Conservation (phyloP, 2,329 filamentous ascomycete genomes). For the Chaetomium globosum region DNA sequence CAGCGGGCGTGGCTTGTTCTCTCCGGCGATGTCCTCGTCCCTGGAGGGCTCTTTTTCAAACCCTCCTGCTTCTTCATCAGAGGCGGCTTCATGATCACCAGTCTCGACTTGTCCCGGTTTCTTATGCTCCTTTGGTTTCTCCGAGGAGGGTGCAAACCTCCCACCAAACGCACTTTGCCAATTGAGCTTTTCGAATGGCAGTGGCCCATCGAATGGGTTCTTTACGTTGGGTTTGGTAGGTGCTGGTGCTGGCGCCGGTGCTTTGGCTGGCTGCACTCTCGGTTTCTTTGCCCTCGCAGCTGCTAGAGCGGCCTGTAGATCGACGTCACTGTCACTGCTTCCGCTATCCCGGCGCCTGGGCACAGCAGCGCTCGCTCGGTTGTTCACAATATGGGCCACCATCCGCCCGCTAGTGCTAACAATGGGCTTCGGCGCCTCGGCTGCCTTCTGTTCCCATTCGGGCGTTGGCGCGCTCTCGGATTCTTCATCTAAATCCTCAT, state of each 20-base stretch:
- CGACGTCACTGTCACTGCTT: constrained; percentile 75
- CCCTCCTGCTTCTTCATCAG: constrained; percentile 62
- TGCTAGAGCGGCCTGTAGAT: constrained; percentile 74
- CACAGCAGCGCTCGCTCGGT: constrained; percentile 65
- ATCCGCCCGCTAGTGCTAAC: constrained; percentile 57
- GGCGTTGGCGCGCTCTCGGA: constrained; percentile 58
- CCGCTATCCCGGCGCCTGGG: constrained; percentile 53
- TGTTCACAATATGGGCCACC: constrained; percentile 75
- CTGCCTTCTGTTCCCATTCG: constrained; percentile 60
- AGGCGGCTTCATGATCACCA: constrained; percentile 37
- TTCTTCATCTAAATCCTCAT: constrained; percentile 47
- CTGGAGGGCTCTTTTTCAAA: constrained; percentile 58
- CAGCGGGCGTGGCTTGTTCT: constrained; percentile 58
- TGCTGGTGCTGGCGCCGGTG: constrained; percentile 37
- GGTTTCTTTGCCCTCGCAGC: constrained; percentile 67
- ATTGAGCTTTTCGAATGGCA: constrained; percentile 88
- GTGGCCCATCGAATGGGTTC: constrained; percentile 72
- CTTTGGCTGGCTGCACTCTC: constrained; percentile 39
- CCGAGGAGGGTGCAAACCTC: not conserved
- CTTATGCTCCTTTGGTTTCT: constrained; percentile 36
- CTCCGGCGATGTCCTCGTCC: constrained; percentile 36
- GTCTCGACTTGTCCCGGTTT: constrained; percentile 33
- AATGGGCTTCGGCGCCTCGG: constrained; percentile 55
- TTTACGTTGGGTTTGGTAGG: constrained; percentile 56
- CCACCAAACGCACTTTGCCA: constrained; percentile 64